A percentile compares a stretch with the other conserved stretches of the same genome.
Conservation (phyloP, 352 stramenopile genomes). For the Globisporangium heterothallicum region DNA sequence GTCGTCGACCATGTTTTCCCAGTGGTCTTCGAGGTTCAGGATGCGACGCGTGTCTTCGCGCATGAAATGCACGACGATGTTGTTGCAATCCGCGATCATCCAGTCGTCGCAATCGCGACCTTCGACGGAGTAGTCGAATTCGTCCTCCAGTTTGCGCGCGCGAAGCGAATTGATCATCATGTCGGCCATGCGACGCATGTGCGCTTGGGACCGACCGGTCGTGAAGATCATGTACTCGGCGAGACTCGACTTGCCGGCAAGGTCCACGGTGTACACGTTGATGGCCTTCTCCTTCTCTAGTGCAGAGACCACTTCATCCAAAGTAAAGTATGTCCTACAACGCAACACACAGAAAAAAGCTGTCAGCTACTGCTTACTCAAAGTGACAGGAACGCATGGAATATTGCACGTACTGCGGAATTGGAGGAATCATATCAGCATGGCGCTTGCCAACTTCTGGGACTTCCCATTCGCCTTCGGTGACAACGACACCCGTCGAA, state of each 20-base stretch:
- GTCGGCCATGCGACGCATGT: slow-evolving; percentile 87
- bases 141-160: slow-evolving; percentile 49
- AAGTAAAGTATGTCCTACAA: slow-evolving; percentile 55
- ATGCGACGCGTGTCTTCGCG: slow-evolving; percentile 68
- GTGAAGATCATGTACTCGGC: slow-evolving; percentile 89
- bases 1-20: slow-evolving; percentile 81
- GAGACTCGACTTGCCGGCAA: slow-evolving; percentile 73
- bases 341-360: background rate
- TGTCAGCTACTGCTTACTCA: background rate
- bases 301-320: slow-evolving; percentile 61
- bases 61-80: slow-evolving; percentile 88
- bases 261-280: slow-evolving; percentile 69
- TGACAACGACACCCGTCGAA: slow-evolving; percentile 3
- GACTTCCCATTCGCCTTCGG: slow-evolving; percentile 46
- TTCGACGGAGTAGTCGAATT: slow-evolving; percentile 82
- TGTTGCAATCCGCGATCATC: slow-evolving; percentile 91
- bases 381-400: background rate
- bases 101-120: slow-evolving; percentile 88
- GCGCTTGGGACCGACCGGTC: slow-evolving; percentile 70
- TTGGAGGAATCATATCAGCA: slow-evolving; percentile 66
- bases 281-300: slow-evolving; percentile 74
- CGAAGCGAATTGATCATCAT: slow-evolving; percentile 86
- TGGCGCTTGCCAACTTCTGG: slow-evolving; percentile 64
- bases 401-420: slow-evolving; percentile 31
- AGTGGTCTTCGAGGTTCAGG: slow-evolving; percentile 71